Evolutionary conservation across 371 early-diverging fungal species (phyloP).

Genomic region (Mortierella sp.): DNA sequence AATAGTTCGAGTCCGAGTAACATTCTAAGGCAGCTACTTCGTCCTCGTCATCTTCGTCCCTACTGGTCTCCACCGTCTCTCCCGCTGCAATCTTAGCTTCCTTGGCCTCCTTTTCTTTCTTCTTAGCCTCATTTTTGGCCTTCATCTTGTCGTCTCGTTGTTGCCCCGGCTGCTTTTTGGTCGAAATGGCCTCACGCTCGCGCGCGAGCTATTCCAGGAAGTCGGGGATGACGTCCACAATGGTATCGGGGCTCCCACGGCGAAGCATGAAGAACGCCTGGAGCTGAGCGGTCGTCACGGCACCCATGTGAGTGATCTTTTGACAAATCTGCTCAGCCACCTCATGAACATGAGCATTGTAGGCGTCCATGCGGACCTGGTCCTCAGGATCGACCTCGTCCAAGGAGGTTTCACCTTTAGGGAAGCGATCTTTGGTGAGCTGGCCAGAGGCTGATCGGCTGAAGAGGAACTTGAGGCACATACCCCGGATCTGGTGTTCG

Average conservation of each 20-base stretch:
- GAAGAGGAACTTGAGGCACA: slow-evolving; percentile 65
- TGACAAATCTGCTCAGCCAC: slow-evolving; percentile 19
- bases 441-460: slow-evolving; percentile 24
- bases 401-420: neutral
- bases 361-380: slow-evolving; percentile 30
- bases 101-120: slow-evolving; percentile 43
- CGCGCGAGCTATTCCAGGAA: slow-evolving; percentile 36
- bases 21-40: slow-evolving; percentile 22
- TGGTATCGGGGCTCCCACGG: slow-evolving; percentile 45
- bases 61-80: slow-evolving; percentile 29
- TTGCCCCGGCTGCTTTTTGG: slow-evolving; percentile 39
- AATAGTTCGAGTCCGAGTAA: slow-evolving; percentile 43
- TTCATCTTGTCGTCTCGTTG: slow-evolving; percentile 30
- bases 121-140: slow-evolving; percentile 21
- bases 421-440: neutral
- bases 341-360: slow-evolving; percentile 40
- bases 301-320: slow-evolving; percentile 49
- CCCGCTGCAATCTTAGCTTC: slow-evolving; percentile 45
- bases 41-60: slow-evolving; percentile 19
- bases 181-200: slow-evolving; percentile 30
- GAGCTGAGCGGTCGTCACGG: slow-evolving; percentile 65
- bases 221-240: slow-evolving; percentile 37
- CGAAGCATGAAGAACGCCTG: slow-evolving; percentile 59
- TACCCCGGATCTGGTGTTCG: slow-evolving; percentile 46
- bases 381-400: slow-evolving; percentile 29